Percentiles rank a stretch among this genome's conserved stretches.
These are phyloP conservation scores for Helminthosporium solani DNA, from an alignment of 2,329 filamentous ascomycete genomes.

Conservation along the genomic window DNA sequence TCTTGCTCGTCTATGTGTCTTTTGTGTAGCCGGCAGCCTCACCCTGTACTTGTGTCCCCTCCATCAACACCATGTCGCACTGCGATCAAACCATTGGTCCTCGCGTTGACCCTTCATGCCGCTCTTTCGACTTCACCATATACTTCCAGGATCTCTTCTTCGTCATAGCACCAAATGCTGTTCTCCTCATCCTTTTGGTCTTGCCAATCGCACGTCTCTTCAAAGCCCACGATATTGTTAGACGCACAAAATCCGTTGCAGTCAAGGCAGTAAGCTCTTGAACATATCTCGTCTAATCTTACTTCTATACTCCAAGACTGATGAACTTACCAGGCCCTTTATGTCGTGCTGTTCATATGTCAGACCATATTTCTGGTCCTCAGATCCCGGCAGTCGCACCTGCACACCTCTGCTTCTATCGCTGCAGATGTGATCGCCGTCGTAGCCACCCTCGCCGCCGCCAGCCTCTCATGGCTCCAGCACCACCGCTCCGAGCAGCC, in stretches of 20 bases:
- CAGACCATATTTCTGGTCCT: slow-evolving; percentile 9
- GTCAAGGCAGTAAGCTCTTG: slow-evolving; percentile 7
- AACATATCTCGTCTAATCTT: slow-evolving; percentile 1
- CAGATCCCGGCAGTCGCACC: slow-evolving; percentile 3
- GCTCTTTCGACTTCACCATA: slow-evolving; percentile 11
- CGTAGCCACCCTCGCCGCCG: slow-evolving; percentile 5
- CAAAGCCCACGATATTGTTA: slow-evolving; percentile 5
- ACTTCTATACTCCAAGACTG: slow-evolving; percentile 2
- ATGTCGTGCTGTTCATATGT: slow-evolving; percentile 4
- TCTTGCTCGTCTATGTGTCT: slow-evolving; percentile 1
- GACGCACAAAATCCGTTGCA: slow-evolving; percentile 7
- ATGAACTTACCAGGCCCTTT: slow-evolving; percentile 6
- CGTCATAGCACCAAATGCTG: slow-evolving; percentile 5
- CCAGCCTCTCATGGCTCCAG: slow-evolving; percentile 9
- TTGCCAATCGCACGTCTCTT: slow-evolving; percentile 3
- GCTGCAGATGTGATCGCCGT: slow-evolving; percentile 7
- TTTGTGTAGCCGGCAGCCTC: background rate
- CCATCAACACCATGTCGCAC: slow-evolving; percentile 2
- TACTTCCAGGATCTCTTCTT: slow-evolving; percentile 8
- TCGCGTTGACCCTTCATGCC: slow-evolving; percentile 9
- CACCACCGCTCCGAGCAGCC: slow-evolving; percentile 10
- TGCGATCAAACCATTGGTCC: slow-evolving; percentile 7
- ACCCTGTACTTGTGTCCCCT: background rate
- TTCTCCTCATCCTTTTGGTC: slow-evolving; percentile 2
- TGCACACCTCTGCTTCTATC: slow-evolving; percentile 9